Percentiles rank a stretch among this genome's conserved stretches.
Conservation (phyloP, 2,329 filamentous ascomycete species). For the Fusarium denticulatum region DNA sequence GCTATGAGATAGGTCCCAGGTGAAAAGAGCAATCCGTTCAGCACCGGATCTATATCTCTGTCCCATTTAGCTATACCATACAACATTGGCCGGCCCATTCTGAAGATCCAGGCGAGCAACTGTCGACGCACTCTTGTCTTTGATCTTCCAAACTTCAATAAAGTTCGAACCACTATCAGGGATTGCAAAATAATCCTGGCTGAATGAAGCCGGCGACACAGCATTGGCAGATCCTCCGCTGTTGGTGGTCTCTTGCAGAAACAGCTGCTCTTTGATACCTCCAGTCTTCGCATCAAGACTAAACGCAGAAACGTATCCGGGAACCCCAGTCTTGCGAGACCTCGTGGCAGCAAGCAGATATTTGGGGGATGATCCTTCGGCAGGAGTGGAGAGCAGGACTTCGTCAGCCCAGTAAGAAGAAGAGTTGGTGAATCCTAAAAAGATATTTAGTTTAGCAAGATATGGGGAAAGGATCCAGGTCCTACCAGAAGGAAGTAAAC, state of each 20-base stretch:
- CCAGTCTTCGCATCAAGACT: neutral
- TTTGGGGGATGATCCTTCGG: neutral
- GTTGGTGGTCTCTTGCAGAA: neutral
- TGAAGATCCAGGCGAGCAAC: neutral
- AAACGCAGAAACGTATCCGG: neutral
- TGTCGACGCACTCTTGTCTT: neutral
- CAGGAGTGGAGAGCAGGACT: neutral
- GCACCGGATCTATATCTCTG: no score
- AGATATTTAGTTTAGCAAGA: rapidly evolving
- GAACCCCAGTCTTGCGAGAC: neutral
- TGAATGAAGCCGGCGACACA: neutral
- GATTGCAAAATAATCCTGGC: neutral
- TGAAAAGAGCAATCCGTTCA: neutral
- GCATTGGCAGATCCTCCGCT: neutral
- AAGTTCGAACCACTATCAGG: neutral
- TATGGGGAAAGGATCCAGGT: rapidly evolving
- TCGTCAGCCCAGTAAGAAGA: neutral
- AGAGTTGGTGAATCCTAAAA: neutral
- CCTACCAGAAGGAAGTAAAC: neutral
- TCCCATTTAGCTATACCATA: neutral
- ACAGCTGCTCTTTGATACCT: neutral
- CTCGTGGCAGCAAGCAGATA: neutral
- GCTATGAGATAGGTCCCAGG: no score
- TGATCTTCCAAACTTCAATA: neutral
- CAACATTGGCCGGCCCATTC: neutral